Evolutionary conservation across 1,139 yeast species (phyloP).

Genomic region (Sugiyamaella grinbergsii): DNA sequence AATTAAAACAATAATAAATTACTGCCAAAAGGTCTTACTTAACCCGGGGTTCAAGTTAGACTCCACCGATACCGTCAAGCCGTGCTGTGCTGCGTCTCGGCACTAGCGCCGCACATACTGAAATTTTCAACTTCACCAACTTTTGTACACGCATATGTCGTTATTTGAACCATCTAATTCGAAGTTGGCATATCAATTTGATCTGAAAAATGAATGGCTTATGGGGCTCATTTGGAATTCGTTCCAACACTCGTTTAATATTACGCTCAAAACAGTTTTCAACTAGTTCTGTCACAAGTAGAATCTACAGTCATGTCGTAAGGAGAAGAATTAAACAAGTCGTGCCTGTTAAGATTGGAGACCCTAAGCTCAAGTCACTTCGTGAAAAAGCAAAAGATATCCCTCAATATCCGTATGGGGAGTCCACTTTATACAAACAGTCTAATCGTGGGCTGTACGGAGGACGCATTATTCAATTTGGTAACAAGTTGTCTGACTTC

Average conservation of each 20-base stretch:
- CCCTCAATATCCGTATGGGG: constrained; percentile 85
- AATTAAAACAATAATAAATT: too few relatives aligned
- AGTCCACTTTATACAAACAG: constrained; percentile 74
- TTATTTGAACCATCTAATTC: neutral
- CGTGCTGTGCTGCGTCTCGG: too few relatives aligned
- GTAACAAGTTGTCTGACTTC: constrained; percentile 77
- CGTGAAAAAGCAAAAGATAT: constrained; percentile 37
- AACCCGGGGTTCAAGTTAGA: too few relatives aligned
- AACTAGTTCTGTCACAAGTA: constrained; percentile 14
- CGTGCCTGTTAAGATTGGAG: constrained; percentile 39
- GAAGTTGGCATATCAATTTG: neutral
- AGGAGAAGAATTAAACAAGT: constrained; percentile 37
- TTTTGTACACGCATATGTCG: neutral
- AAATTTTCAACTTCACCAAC: constrained; percentile 10
- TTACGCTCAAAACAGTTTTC: constrained; percentile 23
- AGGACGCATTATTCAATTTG: constrained; percentile 77
- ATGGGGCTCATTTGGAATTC: neutral
- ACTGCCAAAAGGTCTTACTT: too few relatives aligned
- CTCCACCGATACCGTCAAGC: too few relatives aligned
- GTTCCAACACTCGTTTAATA: neutral
- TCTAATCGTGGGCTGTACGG: constrained; percentile 89
- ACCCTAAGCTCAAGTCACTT: constrained; percentile 36
- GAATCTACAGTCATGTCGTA: constrained; percentile 39
- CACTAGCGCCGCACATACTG: constrained; percentile 5
- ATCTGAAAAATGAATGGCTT: constrained; percentile 8